Evolutionary conservation across 441 rosid genomes (phyloP).

Genomic region (Isatis lusitanica): DNA sequence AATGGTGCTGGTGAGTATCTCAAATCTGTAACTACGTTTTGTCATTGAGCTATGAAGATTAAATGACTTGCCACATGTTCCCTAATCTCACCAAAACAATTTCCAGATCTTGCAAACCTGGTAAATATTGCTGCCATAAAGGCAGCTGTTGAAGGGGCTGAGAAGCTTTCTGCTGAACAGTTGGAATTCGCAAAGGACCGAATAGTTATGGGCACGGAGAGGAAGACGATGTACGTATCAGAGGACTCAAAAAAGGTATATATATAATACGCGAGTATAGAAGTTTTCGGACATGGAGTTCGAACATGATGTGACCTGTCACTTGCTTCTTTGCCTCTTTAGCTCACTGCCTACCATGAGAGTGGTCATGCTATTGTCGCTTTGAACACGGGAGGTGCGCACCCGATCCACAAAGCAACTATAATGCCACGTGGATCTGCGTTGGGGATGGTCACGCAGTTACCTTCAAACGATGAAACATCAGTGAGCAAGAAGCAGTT

Average conservation of each 20-base stretch:
- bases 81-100: neutral
- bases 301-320: neutral
- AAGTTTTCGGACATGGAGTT: neutral
- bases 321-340: slow-evolving; percentile 30
- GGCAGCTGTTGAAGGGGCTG: slow-evolving; percentile 98
- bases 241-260: slow-evolving; percentile 98
- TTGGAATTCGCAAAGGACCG: slow-evolving; percentile 95
- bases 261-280: neutral
- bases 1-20: slow-evolving; percentile 85
- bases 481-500: slow-evolving; percentile 92
- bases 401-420: slow-evolving; percentile 98
- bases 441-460: slow-evolving; percentile 97
- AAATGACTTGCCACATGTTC: slow-evolving; percentile 3
- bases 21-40: slow-evolving; percentile 18
- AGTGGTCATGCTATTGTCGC: slow-evolving; percentile 99
- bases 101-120: slow-evolving; percentile 90
- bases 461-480: slow-evolving; percentile 94
- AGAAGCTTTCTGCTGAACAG: slow-evolving; percentile 67
- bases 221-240: slow-evolving; percentile 91
- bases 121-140: slow-evolving; percentile 97
- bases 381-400: slow-evolving; percentile 85
- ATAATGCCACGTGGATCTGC: slow-evolving; percentile 99
- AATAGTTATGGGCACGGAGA: slow-evolving; percentile 94
- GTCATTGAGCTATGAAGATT: slow-evolving; percentile 11
- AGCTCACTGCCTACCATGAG: slow-evolving; percentile 99